Evolutionary conservation across 768 basidiomycete genomes (phyloP), one percentile per base, ranked within the genome.

Genomic region (Guyanaporus albipodus): DNA sequence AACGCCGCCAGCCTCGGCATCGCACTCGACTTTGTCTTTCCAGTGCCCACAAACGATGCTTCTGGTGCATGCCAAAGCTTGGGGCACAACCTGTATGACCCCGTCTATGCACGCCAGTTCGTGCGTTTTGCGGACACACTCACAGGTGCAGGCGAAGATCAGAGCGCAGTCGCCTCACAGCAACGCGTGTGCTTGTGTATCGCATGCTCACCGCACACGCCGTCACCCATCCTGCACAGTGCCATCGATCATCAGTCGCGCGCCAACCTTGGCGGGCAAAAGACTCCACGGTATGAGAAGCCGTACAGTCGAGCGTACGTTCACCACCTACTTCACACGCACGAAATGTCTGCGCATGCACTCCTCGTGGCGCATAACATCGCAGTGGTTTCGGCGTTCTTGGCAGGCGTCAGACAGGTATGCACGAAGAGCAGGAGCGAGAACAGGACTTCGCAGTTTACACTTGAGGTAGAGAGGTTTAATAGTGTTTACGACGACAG

Each of bases 301-400:
- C 64, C 72, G 2, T 70, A 68, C 52, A 51, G 73, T 5, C 73
- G 76, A 12, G 85, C 86, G 3, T 94, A 93, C 54, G 41, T 91
- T 24, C 89, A 94, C 60, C 91, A 94, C 56, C 77, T 94, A 12
- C 69, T 92, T 28, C 83, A 85, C 42, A 91, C 91, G 6, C 91
- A 93, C 64, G 91, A 94, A 63, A 92, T 94, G 91, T 80, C 83
- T 0, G 84, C 88, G 1, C 88, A 93, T 54, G 60, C 87, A 4
- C 63, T 92, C 19, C 76, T 93, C 15, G 75, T 73, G 10, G 72
- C 82, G 67, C 91, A 94, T 63, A 94, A 93, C 54, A 70, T 90
- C 23, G 61, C 76, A 1, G 76, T 91, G 1, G 67, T 90, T 22
- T 77, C 82, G 32, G 61, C 67, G 1, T 88, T 93, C 60, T 79